A percentile compares a stretch with the other conserved stretches of the same genome.
These are phyloP conservation scores for Mycena indigotica DNA, from an alignment of 768 basidiomycete species.

Conservation along the genomic window DNA sequence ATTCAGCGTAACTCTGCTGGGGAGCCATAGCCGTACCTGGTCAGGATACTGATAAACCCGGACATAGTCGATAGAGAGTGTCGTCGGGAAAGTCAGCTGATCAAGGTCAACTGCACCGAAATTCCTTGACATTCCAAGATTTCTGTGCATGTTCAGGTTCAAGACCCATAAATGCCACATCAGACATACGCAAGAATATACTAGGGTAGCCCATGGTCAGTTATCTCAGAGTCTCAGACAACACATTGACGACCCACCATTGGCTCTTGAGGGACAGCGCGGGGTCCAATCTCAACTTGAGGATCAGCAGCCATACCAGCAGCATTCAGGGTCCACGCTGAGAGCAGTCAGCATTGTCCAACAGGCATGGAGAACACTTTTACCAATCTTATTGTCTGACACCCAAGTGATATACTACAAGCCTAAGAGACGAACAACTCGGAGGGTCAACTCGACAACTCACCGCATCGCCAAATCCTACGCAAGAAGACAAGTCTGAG, in stretches of 20 bases:
- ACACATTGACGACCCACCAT: conserved; percentile 53
- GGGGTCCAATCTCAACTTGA: conserved; percentile 58
- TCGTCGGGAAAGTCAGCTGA: conserved; percentile 47
- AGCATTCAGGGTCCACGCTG: conserved; percentile 76
- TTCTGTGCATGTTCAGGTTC: too few relatives aligned
- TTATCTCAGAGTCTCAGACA: not conserved
- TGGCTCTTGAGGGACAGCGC: conserved; percentile 82
- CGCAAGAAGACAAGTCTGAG: too few relatives aligned
- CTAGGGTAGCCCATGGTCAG: too few relatives aligned
- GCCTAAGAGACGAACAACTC: too few relatives aligned
- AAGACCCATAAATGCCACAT: too few relatives aligned
- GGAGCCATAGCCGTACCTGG: too few relatives aligned
- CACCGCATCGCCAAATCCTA: conserved; percentile 28
- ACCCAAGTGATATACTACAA: conserved; percentile 93
- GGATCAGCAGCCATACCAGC: conserved; percentile 61
- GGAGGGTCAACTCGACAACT: too few relatives aligned
- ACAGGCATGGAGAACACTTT: too few relatives aligned
- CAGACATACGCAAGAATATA: conserved; percentile 81
- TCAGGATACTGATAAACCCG: conserved; percentile 68
- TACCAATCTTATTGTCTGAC: conserved; percentile 52
- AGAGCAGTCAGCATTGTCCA: too few relatives aligned
- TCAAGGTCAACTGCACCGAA: conserved; percentile 36
- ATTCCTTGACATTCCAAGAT: conserved; percentile 86
- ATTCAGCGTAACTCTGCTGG: too few relatives aligned
- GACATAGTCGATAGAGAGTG: conserved; percentile 65